Evolutionary conservation across 805 yeast species (phyloP).

Genomic region (Maudiozyma saulgeensis): DNA sequence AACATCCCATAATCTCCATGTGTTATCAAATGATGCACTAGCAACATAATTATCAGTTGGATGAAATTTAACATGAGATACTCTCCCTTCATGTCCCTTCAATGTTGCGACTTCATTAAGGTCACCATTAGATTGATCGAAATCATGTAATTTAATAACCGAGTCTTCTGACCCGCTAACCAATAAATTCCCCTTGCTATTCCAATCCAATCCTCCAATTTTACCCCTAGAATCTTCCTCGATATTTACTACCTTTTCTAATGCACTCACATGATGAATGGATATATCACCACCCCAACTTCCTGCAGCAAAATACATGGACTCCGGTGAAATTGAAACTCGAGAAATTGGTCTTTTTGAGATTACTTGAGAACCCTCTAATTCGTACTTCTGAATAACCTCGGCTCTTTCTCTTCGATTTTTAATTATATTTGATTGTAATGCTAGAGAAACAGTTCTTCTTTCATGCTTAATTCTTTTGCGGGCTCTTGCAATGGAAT

Average conservation of each 20-base stretch:
- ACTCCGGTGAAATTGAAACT: conserved; percentile 35
- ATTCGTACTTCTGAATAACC: conserved; percentile 30
- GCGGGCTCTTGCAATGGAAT: conserved; percentile 41
- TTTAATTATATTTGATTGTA: conserved; percentile 36
- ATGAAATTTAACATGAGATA: conserved; percentile 54
- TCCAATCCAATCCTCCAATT: conserved; percentile 65
- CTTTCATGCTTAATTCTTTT: conserved; percentile 33
- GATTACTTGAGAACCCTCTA: conserved; percentile 61
- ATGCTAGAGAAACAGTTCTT: conserved; percentile 17
- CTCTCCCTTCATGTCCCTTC: conserved; percentile 46
- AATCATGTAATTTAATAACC: conserved; percentile 30
- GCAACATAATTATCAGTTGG: conserved; percentile 50
- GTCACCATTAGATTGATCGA: conserved; percentile 7
- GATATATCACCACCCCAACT: conserved; percentile 77
- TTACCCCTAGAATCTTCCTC: conserved; percentile 43
- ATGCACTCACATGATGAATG: conserved; percentile 35
- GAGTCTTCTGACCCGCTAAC: conserved; percentile 43
- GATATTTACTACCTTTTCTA: conserved; percentile 22
- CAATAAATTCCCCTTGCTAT: conserved; percentile 22
- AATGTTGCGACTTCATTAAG: conserved; percentile 18
- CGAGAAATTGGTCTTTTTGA: conserved; percentile 61
- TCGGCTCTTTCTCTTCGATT: conserved; percentile 37
- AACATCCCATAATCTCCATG: conserved; percentile 86
- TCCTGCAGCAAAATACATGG: conserved; percentile 43
- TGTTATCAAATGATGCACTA: conserved; percentile 70